phyloP scores from a whole-genome alignment of 257 asterid species.

The Nicotiana attenuata region DNA sequence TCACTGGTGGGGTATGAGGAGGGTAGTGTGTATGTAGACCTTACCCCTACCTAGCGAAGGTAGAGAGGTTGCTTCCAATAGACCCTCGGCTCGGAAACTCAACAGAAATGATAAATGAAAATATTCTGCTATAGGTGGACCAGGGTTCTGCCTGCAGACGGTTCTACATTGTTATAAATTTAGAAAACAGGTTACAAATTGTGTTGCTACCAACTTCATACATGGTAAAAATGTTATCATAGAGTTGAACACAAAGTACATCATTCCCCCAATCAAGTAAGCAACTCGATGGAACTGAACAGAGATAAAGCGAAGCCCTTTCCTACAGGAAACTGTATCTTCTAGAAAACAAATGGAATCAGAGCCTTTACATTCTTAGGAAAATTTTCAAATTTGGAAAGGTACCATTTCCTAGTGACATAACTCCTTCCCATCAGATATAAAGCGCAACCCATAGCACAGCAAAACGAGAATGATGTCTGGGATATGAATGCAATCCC shows the following conservation, averaged over 20 bases:
- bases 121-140: no score
- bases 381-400: slow-evolving; percentile 58
- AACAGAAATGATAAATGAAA: no score
- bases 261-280: background rate
- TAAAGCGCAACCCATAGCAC: slow-evolving; percentile 25
- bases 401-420: slow-evolving; percentile 63
- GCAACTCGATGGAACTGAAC: background rate
- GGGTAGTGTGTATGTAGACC: no score
- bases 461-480: slow-evolving; percentile 31
- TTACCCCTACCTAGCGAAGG: no score
- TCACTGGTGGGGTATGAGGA: rapidly evolving
- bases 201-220: background rate
- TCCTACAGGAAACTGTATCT: background rate
- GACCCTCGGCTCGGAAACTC: no score
- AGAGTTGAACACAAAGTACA: background rate
- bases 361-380: slow-evolving; percentile 51
- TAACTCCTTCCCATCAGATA: slow-evolving; percentile 54
- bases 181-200: no score
- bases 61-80: rapidly evolving
- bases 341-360: slow-evolving; percentile 51
- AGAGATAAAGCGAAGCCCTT: background rate
- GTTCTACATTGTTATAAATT: no score
- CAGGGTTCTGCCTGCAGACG: no score
- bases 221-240: background rate
- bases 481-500: slow-evolving; percentile 59